These are phyloP conservation scores for Coemansia sp. DNA, from an alignment of 192 early-diverging fungal species.

Conservation along the genomic window DNA sequence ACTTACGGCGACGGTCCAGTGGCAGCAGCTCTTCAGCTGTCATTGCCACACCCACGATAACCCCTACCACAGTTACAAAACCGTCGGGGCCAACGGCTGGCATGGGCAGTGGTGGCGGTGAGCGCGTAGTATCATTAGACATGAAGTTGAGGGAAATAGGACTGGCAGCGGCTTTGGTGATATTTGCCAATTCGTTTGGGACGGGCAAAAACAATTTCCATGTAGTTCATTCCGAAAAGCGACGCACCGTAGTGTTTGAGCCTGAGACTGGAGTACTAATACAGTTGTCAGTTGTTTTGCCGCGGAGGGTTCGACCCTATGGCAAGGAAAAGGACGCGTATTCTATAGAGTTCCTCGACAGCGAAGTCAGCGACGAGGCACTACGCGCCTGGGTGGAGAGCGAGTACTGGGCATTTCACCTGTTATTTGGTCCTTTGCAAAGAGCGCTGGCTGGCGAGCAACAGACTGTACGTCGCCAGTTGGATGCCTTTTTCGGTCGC, in stretches of 20 bases:
- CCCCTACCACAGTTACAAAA: not conserved
- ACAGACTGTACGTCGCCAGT: conserved; percentile 28
- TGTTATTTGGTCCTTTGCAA: conserved; percentile 35
- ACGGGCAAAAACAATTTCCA: conserved; percentile 19
- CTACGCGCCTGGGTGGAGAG: conserved; percentile 31
- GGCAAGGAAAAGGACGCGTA: conserved; percentile 43
- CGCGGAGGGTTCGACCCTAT: conserved; percentile 34
- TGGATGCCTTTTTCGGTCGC: conserved; percentile 44
- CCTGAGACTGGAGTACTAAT: conserved; percentile 39
- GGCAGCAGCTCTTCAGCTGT: conserved; percentile 23
- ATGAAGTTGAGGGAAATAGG: conserved; percentile 76
- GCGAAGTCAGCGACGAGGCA: conserved; percentile 31
- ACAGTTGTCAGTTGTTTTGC: conserved; percentile 43
- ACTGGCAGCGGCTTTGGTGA: conserved; percentile 70
- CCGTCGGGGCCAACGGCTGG: not conserved
- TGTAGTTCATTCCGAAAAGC: conserved; percentile 47
- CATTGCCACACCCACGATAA: not conserved
- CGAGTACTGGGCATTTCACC: conserved; percentile 37
- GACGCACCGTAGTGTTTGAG: conserved; percentile 41
- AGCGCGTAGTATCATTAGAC: conserved; percentile 69
- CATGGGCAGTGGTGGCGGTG: conserved; percentile 14
- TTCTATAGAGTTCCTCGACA: conserved; percentile 48
- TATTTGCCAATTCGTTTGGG: conserved; percentile 59
- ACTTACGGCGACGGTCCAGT: conserved; percentile 34
- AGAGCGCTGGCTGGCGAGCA: conserved; percentile 6